Evolutionary conservation across 768 basidiomycete species (phyloP), one percentile per base, ranked within the genome.

Genomic region (Boletus pseudopeckii): DNA sequence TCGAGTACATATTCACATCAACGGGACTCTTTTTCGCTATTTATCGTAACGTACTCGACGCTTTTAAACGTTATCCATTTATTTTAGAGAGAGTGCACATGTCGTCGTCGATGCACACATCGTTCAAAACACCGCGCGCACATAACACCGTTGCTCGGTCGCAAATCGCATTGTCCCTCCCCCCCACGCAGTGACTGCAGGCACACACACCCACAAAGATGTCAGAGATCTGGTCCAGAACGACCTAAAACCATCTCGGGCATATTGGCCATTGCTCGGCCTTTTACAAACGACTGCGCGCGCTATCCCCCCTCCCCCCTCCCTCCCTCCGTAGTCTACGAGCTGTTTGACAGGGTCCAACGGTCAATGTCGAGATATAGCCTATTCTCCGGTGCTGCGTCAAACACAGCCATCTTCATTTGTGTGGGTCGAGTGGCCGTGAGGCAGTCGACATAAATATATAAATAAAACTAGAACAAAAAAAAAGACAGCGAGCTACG

Each of bases 321-420:
- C 7, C 28, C 28, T 28, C 8, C 28, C 28, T 28, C 28, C 11
- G 34, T 34, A 30, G 43, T 26, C 24, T 6, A 26, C 28, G 38
- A 38, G 30, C 33, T n/a, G 7, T 38, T 24, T 33, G 44, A 47
- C 42, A 24, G 33, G 37, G 32, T 44, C 20, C 39, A 20, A 47
- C 62, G 50, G 61, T 44, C 28, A 28, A 60, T 8, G 53, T 50
- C 46, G 52, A 50, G 26, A 54, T 36, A 48, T 40, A 52, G 32
- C 17, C 14, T 40, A 44, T 30, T 51, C 42, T 50, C 51, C 58
- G 36, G 22, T 30, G 54, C 48, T 55, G 58, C 55, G 50, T 58
- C 51, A 37, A 38, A 51, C 61, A 62, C 60, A 54, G 61, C 52
- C 54, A 48, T 54, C 37, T 58, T 62, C 56, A 62, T 60, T 58